Evolutionary conservation across 495 filamentous ascomycete species (phyloP), one percentile per base, ranked within the genome.

Genomic region (Hypoxylon crocopeplum): DNA sequence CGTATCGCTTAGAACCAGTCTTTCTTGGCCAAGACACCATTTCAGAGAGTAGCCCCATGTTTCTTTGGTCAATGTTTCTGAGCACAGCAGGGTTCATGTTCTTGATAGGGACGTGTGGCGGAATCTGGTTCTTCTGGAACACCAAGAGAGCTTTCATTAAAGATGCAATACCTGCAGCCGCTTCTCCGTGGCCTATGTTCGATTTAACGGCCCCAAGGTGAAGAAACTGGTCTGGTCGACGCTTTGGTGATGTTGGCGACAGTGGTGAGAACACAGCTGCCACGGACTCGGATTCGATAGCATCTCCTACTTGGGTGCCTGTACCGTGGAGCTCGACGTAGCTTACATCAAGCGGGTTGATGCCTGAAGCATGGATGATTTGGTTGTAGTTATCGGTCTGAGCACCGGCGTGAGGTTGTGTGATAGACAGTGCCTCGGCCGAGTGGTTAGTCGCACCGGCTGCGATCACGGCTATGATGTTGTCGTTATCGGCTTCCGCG

Each of bases 111-210:
- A 69, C 11, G 15, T 90, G 87, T 1, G 88, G 85, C 4, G 88
- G 88, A 27, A 93, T 91, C 42, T 75, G 78, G 63, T 81, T 83
- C 60, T 89, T 82, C 62, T 82, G 73, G 76, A 93, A 73, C 86
- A 92, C 91, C 64, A 91, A 70, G 38, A 93, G 62, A 1, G 87
- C 79, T 69, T 94, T 94, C 5, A 48, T 74, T 0, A 83, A 38
- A 1, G 69, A 73, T 1, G 76, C 66, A 19, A 84, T 56, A 1
- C 81, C 81, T 34, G 71, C 68, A 0, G 75, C 69, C 3, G 69
- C 79, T 59, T 83, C 82, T 8, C 70, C 41, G 56, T 84, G 82
- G 1, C 81, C 79, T 15, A 82, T 72, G 44, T 80, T 80, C 0
- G 71, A 69, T 46, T 83, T 84, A 0, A 79, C 64, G 0, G 79